Base-by-base conservation (phyloP, 495 filamentous ascomycete genomes). In the Aspergillus mulundensis region DNA sequence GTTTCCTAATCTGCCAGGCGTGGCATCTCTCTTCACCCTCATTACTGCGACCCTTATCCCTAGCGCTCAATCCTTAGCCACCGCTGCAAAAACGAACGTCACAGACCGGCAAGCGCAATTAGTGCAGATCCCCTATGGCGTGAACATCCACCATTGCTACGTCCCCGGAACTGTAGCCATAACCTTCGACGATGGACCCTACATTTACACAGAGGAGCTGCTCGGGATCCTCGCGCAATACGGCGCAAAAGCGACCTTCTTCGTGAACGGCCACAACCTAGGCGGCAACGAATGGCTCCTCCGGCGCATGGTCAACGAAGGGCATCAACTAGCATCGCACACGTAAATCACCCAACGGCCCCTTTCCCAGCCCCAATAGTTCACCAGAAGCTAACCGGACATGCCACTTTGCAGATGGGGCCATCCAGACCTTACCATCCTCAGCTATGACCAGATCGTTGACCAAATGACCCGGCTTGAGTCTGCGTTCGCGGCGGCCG, bases 181-280 rank as follows among this genome's bases (percentile, higher is more conserved):
- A 15, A 90, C 87, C 15, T 90, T 84, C 63, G 88, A 91, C 59
- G 88, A 91, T 58, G 88, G 88, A 3, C 88, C 88, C 1, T 85
- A 76, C 45, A 74, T 81, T 25, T 90, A 86, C 66, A 90, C 88
- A 1, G 60, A 67, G 16, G 76, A 80, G 28, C 71, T 91, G 2
- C 73, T 91, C 1, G 82, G 89, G 58, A 75, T 83, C 25, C 72
- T 91, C 39, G 71, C 80, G 59, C 67, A 73, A 40, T 81, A 84
- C 57, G 71, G 76, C 19, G 83, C 80, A 41, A 84, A 81, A 51
- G 86, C 81, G 5, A 91, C 88, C 6, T 91, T 91, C 66, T 90
- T 90, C 69, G 76, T 91, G 19, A 88, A 83, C 3, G 88, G 87
- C 84, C 63, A 60, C 34, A 51, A 55, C 25, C 48, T 84, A 1